Base-by-base conservation (phyloP, 371 early-diverging fungal species). In the Mucor velutinosus region DNA sequence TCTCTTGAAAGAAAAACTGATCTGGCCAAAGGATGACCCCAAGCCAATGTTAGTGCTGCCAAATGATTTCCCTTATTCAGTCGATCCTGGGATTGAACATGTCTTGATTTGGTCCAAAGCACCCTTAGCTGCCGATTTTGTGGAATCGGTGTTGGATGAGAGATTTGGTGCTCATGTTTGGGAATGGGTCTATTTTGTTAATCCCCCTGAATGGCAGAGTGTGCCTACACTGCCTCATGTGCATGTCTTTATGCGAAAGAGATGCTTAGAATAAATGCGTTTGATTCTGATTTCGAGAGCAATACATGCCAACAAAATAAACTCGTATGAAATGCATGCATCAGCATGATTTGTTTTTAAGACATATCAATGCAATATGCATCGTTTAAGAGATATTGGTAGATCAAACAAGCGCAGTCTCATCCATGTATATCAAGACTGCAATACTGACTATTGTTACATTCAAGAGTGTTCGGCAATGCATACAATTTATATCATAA, bases 51-150 rank as follows among this genome's bases (percentile, higher is more conserved):
- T 86, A 58, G 64, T 88, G 47, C 71, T 88, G 8, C 81, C 79
- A 8, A 89, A 89, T 72, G 89, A 89, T 70, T 89, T 84, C 66
- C 89, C 89, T 21, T 89, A 89, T 62, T 84, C 87, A 12, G 72
- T 84, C 7, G 83, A 78, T 15, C 76, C 75, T 29, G 76, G 79
- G 41, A 82, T 82, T 35, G 25, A 60, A 15, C 89, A 89, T 59
- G 66, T 77, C 19, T 72, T 89, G 35, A 69, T 89, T 25, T 89
- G 89, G 89, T 89, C 89, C 12, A 79, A 83, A 68, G 58, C 30
- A 15, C 71, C 76, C 29, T 70, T 89, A 39, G 58, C 62, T 1
- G 60, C 75, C 4, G 70, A 61, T 0, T 68, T 66, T 60, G 73
- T 82, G 3, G 63, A 66, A 19, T 49, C 61, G 0, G 43, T 79